Percentiles rank a stretch among this genome's conserved stretches.
phyloP scores from a whole-genome alignment of 140 eudicot species.

The Ambrosia hybrid region DNA sequence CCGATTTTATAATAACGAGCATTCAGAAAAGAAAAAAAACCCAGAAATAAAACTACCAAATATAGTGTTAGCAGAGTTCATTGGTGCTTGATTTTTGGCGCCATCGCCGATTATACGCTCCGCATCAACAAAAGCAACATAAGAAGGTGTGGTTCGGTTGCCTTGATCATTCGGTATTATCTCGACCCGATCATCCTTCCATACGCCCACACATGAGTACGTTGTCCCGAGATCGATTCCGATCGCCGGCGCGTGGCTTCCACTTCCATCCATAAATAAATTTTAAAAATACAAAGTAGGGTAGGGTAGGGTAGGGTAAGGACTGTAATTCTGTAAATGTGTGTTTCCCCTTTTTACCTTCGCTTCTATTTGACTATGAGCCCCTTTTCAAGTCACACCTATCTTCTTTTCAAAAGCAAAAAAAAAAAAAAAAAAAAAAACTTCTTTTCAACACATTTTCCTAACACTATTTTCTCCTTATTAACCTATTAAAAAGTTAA shows the following conservation, averaged over 20 bases:
- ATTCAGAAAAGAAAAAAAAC: not conserved
- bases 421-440: too few species aligned
- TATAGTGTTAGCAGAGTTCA: constrained; percentile 22
- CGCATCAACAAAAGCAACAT: constrained; percentile 5
- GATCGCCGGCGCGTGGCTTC: constrained; percentile 9
- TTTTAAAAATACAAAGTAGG: not conserved
- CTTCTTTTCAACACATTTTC: too few species aligned
- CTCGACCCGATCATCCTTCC: constrained; percentile 6
- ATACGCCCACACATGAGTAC: too few species aligned
- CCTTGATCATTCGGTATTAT: constrained; percentile 20
- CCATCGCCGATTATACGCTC: constrained; percentile 19
- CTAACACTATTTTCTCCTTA: too few species aligned
- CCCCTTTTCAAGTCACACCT: too few species aligned
- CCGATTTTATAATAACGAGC: too few species aligned
- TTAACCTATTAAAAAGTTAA: too few species aligned
- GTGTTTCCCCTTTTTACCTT: too few species aligned
- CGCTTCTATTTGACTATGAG: too few species aligned
- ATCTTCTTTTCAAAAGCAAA: too few species aligned
- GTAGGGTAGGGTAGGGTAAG: too few species aligned
- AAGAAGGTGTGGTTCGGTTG: constrained; percentile 10
- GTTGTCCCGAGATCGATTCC: not conserved
- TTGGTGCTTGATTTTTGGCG: constrained; percentile 16
- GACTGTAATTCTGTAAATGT: too few species aligned
- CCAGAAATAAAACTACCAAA: constrained; percentile 6
- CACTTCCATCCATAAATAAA: not conserved